These are phyloP conservation scores for Quillaja saponaria DNA, from an alignment of 306 rosid genomes.

Conservation along the genomic window DNA sequence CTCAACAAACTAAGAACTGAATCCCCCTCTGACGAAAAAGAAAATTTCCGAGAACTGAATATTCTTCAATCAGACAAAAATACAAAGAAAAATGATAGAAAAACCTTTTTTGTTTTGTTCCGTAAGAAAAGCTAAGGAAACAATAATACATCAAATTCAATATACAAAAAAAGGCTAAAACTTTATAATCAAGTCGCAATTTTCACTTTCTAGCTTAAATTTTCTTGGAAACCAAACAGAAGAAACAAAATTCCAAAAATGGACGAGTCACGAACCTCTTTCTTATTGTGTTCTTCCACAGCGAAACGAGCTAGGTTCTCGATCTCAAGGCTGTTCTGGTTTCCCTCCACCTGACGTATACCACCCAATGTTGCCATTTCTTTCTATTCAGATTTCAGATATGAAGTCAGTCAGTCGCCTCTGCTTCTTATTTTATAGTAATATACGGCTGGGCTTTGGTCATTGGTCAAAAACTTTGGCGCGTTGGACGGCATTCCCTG, in stretches of 20 bases:
- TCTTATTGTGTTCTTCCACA: conserved; percentile 41
- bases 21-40: too few species aligned
- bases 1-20: too few species aligned
- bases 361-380: conserved; percentile 38
- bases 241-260: not conserved
- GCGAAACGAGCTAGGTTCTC: conserved; percentile 44
- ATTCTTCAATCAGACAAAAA: too few species aligned
- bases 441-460: not conserved
- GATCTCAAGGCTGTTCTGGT: conserved; percentile 33
- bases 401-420: not conserved
- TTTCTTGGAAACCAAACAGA: conserved; percentile 5
- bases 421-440: conserved; percentile 8
- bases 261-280: conserved; percentile 25
- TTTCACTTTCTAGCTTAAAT: not conserved
- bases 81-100: not conserved
- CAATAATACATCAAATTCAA: not conserved
- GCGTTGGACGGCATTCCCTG: too few species aligned
- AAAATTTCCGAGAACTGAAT: too few species aligned
- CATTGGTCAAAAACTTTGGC: not conserved
- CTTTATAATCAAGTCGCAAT: not conserved
- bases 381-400: not conserved
- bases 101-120: too few species aligned
- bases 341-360: conserved; percentile 18
- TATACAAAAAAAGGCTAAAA: not conserved
- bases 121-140: not conserved